Evolutionary conservation across 345 rosid genomes (phyloP), one percentile per base, ranked within the genome.

Genomic region (thale cress (Arabidopsis thaliana)): DNA sequence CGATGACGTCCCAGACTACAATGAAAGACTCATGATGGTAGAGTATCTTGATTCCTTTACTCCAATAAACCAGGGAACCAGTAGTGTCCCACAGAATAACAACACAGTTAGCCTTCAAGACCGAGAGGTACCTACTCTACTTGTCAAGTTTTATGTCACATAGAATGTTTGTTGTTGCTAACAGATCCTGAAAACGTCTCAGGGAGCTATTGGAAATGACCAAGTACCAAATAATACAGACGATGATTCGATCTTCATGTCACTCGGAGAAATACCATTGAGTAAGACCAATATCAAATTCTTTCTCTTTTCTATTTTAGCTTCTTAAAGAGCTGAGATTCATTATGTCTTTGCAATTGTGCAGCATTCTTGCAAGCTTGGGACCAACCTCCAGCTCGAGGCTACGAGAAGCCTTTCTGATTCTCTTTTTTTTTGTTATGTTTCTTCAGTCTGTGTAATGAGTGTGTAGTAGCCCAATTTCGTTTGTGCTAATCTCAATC

Each of bases 171-270:
- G 40, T 44, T 58, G 30, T 50, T 72, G 51, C 63, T 71, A 59
- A 71, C 58, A 59, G 33, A 11, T 10, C 16, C 12, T 52, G 32
- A n/a, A 38, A 51, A 59, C 51, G 20, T 67, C 20, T 44, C 79
- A 80, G 79, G 82, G 79, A 59, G 71, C 65, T 64, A 58, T 60
- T 20, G 82, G 69, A 30, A 71, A 42, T 59, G 82, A 78, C 3
- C 78, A 67, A 61, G 53, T 49, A 38, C 30, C 66, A 45, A 61
- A 73, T 56, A 76, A 44, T 13, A 67, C 82, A 32, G 95, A 90
- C 72, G 99, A 95, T 77, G 99, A 95, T 78, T 83, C 97, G 0
- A 95, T 95, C 68, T 95, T 92, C 80, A 95, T 90, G 94, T 95
- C 99, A 67, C 86, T 95, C 7, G 99, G 89, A 37, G 99, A 95